These are phyloP conservation scores for Metschnikowia gelsemii DNA, from an alignment of 805 yeast species.

Conservation along the genomic window DNA sequence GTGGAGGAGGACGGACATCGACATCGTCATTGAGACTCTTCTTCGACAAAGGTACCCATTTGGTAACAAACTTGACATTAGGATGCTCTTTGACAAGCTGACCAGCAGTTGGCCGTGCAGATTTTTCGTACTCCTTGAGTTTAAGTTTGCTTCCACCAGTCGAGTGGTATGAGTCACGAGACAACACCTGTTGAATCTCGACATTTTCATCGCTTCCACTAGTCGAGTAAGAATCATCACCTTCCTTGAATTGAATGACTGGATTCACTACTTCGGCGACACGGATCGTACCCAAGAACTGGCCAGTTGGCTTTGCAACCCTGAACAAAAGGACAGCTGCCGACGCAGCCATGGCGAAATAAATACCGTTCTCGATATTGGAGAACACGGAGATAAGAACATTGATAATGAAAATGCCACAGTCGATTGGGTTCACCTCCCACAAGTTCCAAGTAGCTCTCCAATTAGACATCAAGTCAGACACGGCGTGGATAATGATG, in stretches of 20 bases:
- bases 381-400: constrained; percentile 74
- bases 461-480: constrained; percentile 75
- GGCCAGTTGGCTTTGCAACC: constrained; percentile 77
- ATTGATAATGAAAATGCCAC: constrained; percentile 67
- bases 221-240: constrained; percentile 22
- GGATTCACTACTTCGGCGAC: constrained; percentile 74
- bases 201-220: constrained; percentile 28
- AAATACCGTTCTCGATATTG: constrained; percentile 83
- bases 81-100: constrained; percentile 30
- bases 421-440: constrained; percentile 72
- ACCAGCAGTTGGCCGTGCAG: constrained; percentile 22
- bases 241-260: constrained; percentile 31
- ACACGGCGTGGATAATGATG: constrained; percentile 89
- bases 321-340: constrained; percentile 70
- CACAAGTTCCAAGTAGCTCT: constrained; percentile 67
- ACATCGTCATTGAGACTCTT: constrained; percentile 55
- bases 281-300: constrained; percentile 75
- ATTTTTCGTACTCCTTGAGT: constrained; percentile 18
- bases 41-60: constrained; percentile 66
- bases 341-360: constrained; percentile 86
- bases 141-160: constrained; percentile 25
- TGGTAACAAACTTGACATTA: constrained; percentile 48
- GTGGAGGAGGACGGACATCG: constrained; percentile 73
- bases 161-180: constrained; percentile 29
- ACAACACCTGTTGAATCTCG: constrained; percentile 45